Base-by-base conservation (phyloP, 176 grass and related monocot genomes). In the Eleusine coracana region DNA sequence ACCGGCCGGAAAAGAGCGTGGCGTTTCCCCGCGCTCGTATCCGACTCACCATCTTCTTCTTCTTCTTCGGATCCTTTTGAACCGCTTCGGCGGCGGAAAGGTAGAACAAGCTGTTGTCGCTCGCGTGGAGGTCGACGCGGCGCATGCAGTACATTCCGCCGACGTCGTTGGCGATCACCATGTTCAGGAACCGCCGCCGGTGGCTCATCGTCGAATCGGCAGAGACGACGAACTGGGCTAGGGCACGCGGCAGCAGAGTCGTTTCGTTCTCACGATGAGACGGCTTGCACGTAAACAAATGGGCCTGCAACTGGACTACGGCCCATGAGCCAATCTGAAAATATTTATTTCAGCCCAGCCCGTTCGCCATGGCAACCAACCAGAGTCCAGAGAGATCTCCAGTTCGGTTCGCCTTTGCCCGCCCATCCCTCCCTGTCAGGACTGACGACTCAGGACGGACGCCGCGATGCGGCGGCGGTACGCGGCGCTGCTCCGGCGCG, bases 391-490 rank as follows among this genome's bases (percentile, higher is more conserved):
- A 34, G 31, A 34, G 31, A 34, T 34, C 31, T 34, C 31, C 31
- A 34, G 31, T 34, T 34, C 2, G 31, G 31, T 34, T 34, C 31
- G 31, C 31, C 31, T 34, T 34, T 2, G 31, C 31, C 31, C 31
- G 31, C 50, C 50, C 1, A 16, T 52, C 50, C 10, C 46, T 49
- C 10, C 46, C 25, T 25, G 25, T 25, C 25, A 25, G 25, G 25
- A 25, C 25, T 25, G 25, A 25, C 25, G 25, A 25, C 25, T 25
- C 9, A 65, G 4, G 28, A 14, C 63, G 31, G 63, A 34, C 28
- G 63, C 45, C 38, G 60, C 73, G 5, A 77, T 88, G 86, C 80
- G 48, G 15, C 75, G 75, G 74, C 80, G 71, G 60, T 84, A 68
- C 68, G 86, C 75, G 6, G 75, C 5, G 21, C n/a, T 88, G 49